Base-by-base conservation (phyloP, 2,329 filamentous ascomycete genomes). In the Didymella keratinophila region DNA sequence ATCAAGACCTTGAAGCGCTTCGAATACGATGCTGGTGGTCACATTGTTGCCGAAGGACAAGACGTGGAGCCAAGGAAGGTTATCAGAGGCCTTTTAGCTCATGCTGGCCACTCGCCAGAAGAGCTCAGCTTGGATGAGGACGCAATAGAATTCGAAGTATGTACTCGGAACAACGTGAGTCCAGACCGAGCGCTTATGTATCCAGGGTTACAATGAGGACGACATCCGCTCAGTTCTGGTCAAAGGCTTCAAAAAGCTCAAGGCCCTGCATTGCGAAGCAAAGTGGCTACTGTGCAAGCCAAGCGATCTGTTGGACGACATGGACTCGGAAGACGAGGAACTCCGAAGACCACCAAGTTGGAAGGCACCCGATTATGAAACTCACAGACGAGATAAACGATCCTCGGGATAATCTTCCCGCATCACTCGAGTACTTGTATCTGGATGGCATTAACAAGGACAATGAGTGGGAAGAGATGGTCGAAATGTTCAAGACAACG, bases 1-100 rank as follows among this genome's bases (percentile, higher is more conserved):
- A 46, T 56, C 30, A 58, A 52, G 16, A 47, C 41, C 11, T 44
- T 67, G 28, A 52, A 64, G 21, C 62, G 23, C 11, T 56, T 67
- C 12, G 48, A 39, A 18, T 67, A 67, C 16, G 4, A 55, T 14
- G 42, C 49, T 10, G 63, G 41, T 8, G 61, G 58, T n/a, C 28
- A 48, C 20, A 43, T 27, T 1, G 52, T 58, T 4, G 41, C 43
- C 6, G 53, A 62, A 28, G 27, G 27, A 11, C 9, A 27, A 23
- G n/a, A 41, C 5, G 53, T 52, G 12, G 50, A 63, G 25, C 43
- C 63, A 12, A 60, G 60, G 18, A 59, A 23, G 7, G 42, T 65
- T 1, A 52, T 65, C 11, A 27, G 34, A 42, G 58, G 55, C 28
- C 42, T 65, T 11, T 32, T 16, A 30, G 57, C 16, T 10, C 46